A percentile compares a stretch with the other conserved stretches of the same genome.
Conservation (phyloP, 352 stramenopile species). For the Pythium folliculosum region DNA sequence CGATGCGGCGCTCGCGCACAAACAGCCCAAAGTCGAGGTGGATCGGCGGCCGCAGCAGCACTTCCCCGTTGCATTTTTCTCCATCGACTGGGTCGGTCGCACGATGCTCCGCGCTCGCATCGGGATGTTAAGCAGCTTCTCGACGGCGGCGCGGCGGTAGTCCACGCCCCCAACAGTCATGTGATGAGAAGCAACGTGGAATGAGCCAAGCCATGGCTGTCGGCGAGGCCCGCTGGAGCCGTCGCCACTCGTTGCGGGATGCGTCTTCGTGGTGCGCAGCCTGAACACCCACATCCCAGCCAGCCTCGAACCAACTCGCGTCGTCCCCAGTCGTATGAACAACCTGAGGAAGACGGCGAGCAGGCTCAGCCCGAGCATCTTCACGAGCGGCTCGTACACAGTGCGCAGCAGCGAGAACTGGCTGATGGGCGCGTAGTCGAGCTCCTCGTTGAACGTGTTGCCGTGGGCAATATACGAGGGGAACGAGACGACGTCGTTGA, state of each 20-base stretch:
- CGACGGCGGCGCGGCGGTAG: slow-evolving; percentile 2
- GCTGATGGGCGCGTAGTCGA: slow-evolving; percentile 23
- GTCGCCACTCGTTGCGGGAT: not conserved
- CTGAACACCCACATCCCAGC: not conserved
- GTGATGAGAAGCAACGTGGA: no score
- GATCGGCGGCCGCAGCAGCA: slow-evolving; percentile 17
- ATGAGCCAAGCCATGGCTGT: not conserved
- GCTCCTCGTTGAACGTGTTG: slow-evolving; percentile 33
- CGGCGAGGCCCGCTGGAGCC: no score
- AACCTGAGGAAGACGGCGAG: not conserved
- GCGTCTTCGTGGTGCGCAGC: not conserved
- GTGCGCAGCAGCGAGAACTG: slow-evolving; percentile 19
- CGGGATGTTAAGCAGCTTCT: not conserved
- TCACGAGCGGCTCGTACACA: slow-evolving; percentile 18
- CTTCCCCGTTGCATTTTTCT: slow-evolving; percentile 14
- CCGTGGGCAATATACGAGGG: slow-evolving; percentile 20
- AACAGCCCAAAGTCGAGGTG: slow-evolving; percentile 29
- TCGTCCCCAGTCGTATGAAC: not conserved
- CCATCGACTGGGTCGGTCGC: slow-evolving; percentile 2
- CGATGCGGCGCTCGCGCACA: slow-evolving; percentile 19
- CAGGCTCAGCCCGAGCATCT: not conserved
- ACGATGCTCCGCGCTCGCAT: slow-evolving; percentile 12
- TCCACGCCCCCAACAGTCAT: not conserved
- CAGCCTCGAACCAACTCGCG: not conserved
- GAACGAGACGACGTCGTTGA: slow-evolving; percentile 30